Percentiles rank a stretch among this genome's conserved stretches.
phyloP scores from a whole-genome alignment of 2,329 filamentous ascomycete genomes.

The Alternaria dauci region DNA sequence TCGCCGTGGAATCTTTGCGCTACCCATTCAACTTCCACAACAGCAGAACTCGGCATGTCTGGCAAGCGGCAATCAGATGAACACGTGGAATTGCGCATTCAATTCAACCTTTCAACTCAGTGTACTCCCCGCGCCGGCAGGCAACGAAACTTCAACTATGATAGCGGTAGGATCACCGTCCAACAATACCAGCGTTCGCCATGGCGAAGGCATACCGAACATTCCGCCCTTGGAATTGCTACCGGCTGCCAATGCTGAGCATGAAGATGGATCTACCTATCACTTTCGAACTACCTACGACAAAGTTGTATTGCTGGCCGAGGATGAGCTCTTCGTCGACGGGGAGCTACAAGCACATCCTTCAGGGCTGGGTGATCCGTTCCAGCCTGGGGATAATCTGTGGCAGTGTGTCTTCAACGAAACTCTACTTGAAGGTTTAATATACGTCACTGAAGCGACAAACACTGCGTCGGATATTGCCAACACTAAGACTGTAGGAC shows the following conservation, averaged over 20 bases:
- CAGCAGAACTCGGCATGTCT: constrained; percentile 41
- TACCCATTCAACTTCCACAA: constrained; percentile 29
- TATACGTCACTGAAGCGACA: constrained; percentile 22
- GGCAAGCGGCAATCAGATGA: constrained; percentile 31
- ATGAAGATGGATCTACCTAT: constrained; percentile 23
- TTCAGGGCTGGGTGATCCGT: constrained; percentile 5
- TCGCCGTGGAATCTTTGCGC: constrained; percentile 31
- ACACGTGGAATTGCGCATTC: constrained; percentile 37
- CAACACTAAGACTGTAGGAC: not conserved
- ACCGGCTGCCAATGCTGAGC: not conserved
- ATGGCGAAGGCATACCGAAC: constrained; percentile 31
- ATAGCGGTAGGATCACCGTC: constrained; percentile 22
- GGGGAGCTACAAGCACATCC: not conserved
- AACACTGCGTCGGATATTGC: not conserved
- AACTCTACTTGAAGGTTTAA: constrained; percentile 35
- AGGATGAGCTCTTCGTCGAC: constrained; percentile 21
- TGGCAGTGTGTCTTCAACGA: constrained; percentile 43
- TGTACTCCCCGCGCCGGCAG: constrained; percentile 25
- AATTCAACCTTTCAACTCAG: constrained; percentile 28
- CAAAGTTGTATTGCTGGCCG: constrained; percentile 31
- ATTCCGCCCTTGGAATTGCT: constrained; percentile 23
- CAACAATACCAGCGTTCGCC: constrained; percentile 16
- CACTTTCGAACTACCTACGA: constrained; percentile 36
- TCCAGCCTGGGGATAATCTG: constrained; percentile 25
- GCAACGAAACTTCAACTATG: constrained; percentile 17